A percentile compares a stretch with the other conserved stretches of the same genome.
Conservation (phyloP, 495 filamentous ascomycete species). For the Xylaria curta region DNA sequence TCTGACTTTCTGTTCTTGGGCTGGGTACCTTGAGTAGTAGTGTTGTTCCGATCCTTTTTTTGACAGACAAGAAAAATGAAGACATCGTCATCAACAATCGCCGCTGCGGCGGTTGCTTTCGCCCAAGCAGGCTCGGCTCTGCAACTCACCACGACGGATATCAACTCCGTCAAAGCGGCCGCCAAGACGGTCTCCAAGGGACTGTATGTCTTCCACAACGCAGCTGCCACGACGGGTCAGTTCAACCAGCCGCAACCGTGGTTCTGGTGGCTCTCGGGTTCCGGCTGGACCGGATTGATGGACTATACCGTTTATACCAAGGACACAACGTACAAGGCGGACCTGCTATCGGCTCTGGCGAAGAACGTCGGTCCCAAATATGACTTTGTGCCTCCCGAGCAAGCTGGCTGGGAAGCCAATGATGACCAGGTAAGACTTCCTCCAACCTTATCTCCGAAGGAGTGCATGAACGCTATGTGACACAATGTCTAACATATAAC, state of each 20-base stretch:
- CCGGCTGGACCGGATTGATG: conserved; percentile 75
- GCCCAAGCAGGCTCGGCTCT: conserved; percentile 27
- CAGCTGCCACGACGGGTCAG: conserved; percentile 68
- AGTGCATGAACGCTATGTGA: neutral
- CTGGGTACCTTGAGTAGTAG: neutral
- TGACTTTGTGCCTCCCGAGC: conserved; percentile 81
- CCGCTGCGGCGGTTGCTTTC: conserved; percentile 22
- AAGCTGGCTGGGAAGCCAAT: conserved; percentile 77
- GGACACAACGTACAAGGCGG: conserved; percentile 74
- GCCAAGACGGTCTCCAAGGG: conserved; percentile 54
- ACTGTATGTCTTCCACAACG: conserved; percentile 69
- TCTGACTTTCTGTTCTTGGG: conserved; percentile 6
- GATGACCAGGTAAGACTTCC: conserved; percentile 70
- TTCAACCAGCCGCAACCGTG: conserved; percentile 72
- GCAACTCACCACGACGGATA: conserved; percentile 30
- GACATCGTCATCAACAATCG: conserved; percentile 29
- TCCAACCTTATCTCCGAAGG: neutral
- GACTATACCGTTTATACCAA: conserved; percentile 86
- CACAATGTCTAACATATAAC: conserved; percentile 12
- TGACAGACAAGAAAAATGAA: conserved; percentile 28
- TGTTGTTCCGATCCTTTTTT: neutral
- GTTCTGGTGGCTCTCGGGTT: conserved; percentile 84
- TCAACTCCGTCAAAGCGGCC: conserved; percentile 46
- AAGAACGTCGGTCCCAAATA: conserved; percentile 72
- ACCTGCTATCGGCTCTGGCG: conserved; percentile 68